Conservation (phyloP, 2,329 filamentous ascomycete genomes). For the Talaromyces sp. region DNA sequence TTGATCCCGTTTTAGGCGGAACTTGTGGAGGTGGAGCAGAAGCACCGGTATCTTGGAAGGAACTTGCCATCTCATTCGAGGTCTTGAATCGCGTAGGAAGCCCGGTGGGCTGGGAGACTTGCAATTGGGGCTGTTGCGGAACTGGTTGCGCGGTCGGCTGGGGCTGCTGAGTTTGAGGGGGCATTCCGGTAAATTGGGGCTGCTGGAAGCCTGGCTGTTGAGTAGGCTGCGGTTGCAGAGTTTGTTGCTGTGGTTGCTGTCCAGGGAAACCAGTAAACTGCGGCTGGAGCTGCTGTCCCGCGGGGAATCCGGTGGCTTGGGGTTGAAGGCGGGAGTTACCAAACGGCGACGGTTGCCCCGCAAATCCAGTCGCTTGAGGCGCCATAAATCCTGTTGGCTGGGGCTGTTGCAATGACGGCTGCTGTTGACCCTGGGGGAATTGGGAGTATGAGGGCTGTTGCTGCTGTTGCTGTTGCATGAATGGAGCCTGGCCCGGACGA, state of each 20-base stretch:
- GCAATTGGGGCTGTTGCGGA: conserved; percentile 29
- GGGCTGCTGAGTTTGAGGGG: conserved; percentile 44
- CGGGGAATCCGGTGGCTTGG: conserved; percentile 69
- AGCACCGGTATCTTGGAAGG: conserved; percentile 52
- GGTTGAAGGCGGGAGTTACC: conserved; percentile 60
- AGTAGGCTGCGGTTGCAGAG: conserved; percentile 43
- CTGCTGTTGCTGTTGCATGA: conserved; percentile 54
- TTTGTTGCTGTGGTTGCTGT: conserved; percentile 28
- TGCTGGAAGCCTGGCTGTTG: conserved; percentile 52
- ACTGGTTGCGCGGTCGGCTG: conserved; percentile 21
- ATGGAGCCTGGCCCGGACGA: conserved; percentile 66
- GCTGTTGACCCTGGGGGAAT: conserved; percentile 49
- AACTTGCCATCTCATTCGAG: conserved; percentile 66
- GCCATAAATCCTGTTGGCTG: conserved; percentile 57
- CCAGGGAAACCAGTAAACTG: conserved; percentile 55
- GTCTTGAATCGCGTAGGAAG: conserved; percentile 62
- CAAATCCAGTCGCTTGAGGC: conserved; percentile 59
- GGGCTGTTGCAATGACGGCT: conserved; percentile 55
- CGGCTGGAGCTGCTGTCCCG: conserved; percentile 50
- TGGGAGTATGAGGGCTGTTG: conserved; percentile 45
- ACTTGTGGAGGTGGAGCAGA: conserved; percentile 59
- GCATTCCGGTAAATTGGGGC: conserved; percentile 63
- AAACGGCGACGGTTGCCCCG: conserved; percentile 58
- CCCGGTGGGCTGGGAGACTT: conserved; percentile 49
- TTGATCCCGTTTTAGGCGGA: conserved; percentile 65